phyloP scores from a whole-genome alignment of 306 rosid species.

The Trichosanthes cucumerina region DNA sequence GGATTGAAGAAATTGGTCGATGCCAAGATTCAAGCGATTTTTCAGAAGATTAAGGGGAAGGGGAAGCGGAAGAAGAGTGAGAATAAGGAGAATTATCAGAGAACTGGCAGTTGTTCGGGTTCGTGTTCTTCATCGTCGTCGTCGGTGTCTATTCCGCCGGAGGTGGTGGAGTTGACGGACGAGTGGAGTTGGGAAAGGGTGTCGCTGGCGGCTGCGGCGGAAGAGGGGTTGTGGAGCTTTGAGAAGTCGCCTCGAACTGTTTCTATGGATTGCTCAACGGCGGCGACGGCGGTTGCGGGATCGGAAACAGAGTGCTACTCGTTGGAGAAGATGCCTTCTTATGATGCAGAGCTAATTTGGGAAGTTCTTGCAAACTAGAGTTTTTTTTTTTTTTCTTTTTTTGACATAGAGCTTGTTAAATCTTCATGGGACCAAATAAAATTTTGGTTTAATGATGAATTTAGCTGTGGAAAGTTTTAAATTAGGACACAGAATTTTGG shows the following conservation, averaged over 20 bases:
- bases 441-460: not conserved
- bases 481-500: not conserved
- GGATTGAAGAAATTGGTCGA: slow-evolving; percentile 64
- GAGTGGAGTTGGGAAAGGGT: slow-evolving; percentile 28
- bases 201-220: slow-evolving; percentile 34
- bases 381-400: too few relatives aligned
- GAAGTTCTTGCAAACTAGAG: slow-evolving; percentile 66
- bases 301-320: slow-evolving; percentile 45
- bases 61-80: slow-evolving; percentile 53
- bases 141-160: slow-evolving; percentile 14
- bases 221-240: slow-evolving; percentile 48
- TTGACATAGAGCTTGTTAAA: not conserved
- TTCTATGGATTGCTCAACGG: slow-evolving; percentile 30
- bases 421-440: not conserved
- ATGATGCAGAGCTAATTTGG: slow-evolving; percentile 88
- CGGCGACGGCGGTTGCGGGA: slow-evolving; percentile 19
- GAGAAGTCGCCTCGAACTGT: slow-evolving; percentile 34
- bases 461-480: not conserved
- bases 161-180: slow-evolving; percentile 16
- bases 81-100: slow-evolving; percentile 23
- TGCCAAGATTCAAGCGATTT: slow-evolving; percentile 78
- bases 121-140: slow-evolving; percentile 29
- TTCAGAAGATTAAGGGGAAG: slow-evolving; percentile 67
- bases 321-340: slow-evolving; percentile 76
- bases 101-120: not conserved